Evolutionary conservation across 371 early-diverging fungal genomes (phyloP).

Genomic region (Mucor mucedo): DNA sequence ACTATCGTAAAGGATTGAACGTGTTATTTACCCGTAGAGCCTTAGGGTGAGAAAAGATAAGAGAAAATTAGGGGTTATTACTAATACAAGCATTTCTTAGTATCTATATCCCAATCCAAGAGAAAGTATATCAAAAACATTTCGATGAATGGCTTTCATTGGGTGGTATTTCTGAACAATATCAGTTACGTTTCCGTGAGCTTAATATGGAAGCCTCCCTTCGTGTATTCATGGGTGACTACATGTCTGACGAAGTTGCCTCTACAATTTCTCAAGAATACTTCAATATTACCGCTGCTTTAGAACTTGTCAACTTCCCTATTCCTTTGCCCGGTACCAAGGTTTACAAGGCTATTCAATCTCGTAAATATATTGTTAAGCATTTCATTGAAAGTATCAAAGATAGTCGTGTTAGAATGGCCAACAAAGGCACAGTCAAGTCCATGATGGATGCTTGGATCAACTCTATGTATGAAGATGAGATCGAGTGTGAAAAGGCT

Average conservation of each 20-base stretch:
- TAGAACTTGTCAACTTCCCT: slow-evolving; percentile 63
- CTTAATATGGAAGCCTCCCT: slow-evolving; percentile 58
- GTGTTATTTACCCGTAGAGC: slow-evolving; percentile 56
- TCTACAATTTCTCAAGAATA: slow-evolving; percentile 52
- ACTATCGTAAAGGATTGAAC: slow-evolving; percentile 56
- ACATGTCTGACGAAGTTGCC: slow-evolving; percentile 52
- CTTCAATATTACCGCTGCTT: slow-evolving; percentile 59
- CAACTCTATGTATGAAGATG: slow-evolving; percentile 44
- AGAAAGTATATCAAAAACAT: slow-evolving; percentile 50
- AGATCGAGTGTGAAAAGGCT: slow-evolving; percentile 37
- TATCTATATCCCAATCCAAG: slow-evolving; percentile 56
- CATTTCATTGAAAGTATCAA: slow-evolving; percentile 51
- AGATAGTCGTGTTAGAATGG: slow-evolving; percentile 49
- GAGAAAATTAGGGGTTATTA: not conserved
- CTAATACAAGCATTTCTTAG: slow-evolving; percentile 14
- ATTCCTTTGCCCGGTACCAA: slow-evolving; percentile 61
- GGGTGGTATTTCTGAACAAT: slow-evolving; percentile 44
- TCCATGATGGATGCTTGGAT: slow-evolving; percentile 61
- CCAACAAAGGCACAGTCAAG: slow-evolving; percentile 34
- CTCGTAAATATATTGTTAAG: slow-evolving; percentile 58
- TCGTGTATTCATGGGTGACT: slow-evolving; percentile 57
- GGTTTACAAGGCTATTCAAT: slow-evolving; percentile 58
- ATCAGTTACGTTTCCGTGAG: slow-evolving; percentile 57
- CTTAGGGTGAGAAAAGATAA: slow-evolving; percentile 41
- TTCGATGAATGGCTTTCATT: slow-evolving; percentile 51